A percentile compares a stretch with the other conserved stretches of the same genome.
Evolutionary conservation across 345 rosid genomes (phyloP).

Genomic region (Barbarea vulgaris): DNA sequence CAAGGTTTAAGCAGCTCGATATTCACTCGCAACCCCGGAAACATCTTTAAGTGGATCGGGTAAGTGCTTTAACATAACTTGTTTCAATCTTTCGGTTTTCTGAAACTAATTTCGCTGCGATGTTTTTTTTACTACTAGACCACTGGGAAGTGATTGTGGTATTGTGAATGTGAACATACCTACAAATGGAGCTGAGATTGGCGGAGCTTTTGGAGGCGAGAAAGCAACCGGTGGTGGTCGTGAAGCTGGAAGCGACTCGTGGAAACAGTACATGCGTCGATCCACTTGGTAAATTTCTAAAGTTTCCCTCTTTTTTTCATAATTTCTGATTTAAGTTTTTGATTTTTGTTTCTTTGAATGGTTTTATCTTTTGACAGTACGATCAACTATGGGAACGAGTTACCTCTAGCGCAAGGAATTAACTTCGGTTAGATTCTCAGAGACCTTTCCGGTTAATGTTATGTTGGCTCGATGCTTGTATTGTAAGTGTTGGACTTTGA

Average conservation of each 20-base stretch:
- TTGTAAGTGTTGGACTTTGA: neutral
- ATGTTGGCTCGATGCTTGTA: conserved; percentile 2
- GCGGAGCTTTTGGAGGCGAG: conserved; percentile 97
- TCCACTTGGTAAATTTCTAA: conserved; percentile 70
- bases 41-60: conserved; percentile 94
- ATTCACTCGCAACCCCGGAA: conserved; percentile 74
- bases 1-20: conserved; percentile 97
- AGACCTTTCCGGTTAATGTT: conserved; percentile 4
- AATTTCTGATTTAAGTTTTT: neutral
- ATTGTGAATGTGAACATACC: conserved; percentile 96
- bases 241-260: conserved; percentile 98
- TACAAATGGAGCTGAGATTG: conserved; percentile 98
- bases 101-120: neutral
- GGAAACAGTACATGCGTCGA: conserved; percentile 99
- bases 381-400: conserved; percentile 86
- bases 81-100: neutral
- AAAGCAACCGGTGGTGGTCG: conserved; percentile 98
- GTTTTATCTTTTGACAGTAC: conserved; percentile 56
- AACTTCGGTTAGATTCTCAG: conserved; percentile 65
- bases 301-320: neutral
- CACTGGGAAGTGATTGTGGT: conserved; percentile 93
- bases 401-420: conserved; percentile 97
- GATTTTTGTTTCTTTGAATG: neutral
- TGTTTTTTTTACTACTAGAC: conserved; percentile 49
- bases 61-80: conserved; percentile 27